Base-by-base conservation (phyloP, 345 rosid species). In the Bruguiera parviflora region DNA sequence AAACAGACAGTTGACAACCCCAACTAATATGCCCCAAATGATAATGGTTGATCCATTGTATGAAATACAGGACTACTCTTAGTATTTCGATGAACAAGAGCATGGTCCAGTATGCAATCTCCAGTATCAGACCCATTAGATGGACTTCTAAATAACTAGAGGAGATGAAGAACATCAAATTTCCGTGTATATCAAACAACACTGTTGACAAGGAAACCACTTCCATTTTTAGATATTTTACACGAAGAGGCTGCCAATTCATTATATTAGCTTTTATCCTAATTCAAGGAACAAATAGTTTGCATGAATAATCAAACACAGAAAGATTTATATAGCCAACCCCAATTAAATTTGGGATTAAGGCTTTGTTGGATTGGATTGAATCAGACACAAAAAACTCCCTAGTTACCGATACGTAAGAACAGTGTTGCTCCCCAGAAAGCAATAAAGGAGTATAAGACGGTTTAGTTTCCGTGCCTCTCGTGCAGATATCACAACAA, bases 401-500 rank as follows among this genome's bases (percentile, higher is more conserved):
- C 70, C 71, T 65, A 63, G 62, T 70, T 53, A 58, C 58, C 70
- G 59, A 67, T 58, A 67, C 58, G 70, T 66, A 67, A 66, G 68
- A 62, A 56, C 20, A 76, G 25, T 73, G 60, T 46, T 64, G 67
- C 47, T 67, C 65, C 52, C 73, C 58, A 64, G 20, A 72, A 52
- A 64, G 29, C 70, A 58, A 66, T 35, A 74, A 73, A 77, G 62
- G 19, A 72, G 59, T 61, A 72, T 21, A 63, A 56, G 55, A 27
- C 64, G 64, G 18, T 55, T 49, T 28, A 72, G 69, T 28, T 47
- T 46, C 49, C 86, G 15, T 84, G 83, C 96, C 96, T 90, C 96
- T 73, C 88, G 76, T 58, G 96, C 93, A 24, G 91, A 82, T 69
- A 90, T 88, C 70, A 84, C 83, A 65, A 88, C 87, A 46, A 90